Conservation (phyloP, 148 eudicot genomes). For the Diospyros lotus region DNA sequence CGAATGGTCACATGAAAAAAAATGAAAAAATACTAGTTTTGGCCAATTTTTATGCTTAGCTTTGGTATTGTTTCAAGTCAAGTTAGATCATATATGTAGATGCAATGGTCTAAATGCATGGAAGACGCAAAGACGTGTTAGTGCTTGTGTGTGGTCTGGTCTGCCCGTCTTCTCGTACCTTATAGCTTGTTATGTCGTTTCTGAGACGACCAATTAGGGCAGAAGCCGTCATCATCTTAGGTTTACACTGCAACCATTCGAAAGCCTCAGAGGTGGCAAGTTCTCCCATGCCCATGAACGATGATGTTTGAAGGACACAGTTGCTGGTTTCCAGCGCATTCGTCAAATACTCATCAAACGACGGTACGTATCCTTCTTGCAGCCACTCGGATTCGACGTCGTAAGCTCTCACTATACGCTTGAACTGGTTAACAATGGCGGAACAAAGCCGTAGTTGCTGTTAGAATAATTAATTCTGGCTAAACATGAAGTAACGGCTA, state of each 20-base stretch:
- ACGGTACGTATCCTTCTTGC: constrained; percentile 14
- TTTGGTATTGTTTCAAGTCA: too few species aligned
- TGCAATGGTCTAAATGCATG: neutral
- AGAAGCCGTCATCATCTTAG: constrained; percentile 9
- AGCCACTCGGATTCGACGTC: constrained; percentile 22
- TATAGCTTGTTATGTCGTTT: constrained; percentile 21
- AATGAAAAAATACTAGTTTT: neutral
- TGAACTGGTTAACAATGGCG: constrained; percentile 13
- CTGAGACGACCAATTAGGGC: constrained; percentile 15
- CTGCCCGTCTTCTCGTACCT: constrained; percentile 13
- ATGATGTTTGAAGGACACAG: neutral
- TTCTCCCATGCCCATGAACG: constrained; percentile 20
- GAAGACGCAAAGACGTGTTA: too few species aligned
- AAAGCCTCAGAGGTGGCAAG: constrained; percentile 14
- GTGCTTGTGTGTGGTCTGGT: too few species aligned
- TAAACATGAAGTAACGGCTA: neutral
- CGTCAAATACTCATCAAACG: constrained; percentile 21
- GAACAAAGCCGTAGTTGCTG: too few species aligned
- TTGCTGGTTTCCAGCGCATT: constrained; percentile 1
- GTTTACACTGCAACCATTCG: constrained; percentile 16
- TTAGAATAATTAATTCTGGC: too few species aligned
- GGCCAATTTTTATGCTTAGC: too few species aligned
- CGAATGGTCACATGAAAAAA: too few species aligned
- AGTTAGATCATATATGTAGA: neutral
- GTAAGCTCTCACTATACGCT: constrained; percentile 13